Base-by-base conservation (phyloP, 768 basidiomycete genomes). In the Termitomyces titanicus region DNA sequence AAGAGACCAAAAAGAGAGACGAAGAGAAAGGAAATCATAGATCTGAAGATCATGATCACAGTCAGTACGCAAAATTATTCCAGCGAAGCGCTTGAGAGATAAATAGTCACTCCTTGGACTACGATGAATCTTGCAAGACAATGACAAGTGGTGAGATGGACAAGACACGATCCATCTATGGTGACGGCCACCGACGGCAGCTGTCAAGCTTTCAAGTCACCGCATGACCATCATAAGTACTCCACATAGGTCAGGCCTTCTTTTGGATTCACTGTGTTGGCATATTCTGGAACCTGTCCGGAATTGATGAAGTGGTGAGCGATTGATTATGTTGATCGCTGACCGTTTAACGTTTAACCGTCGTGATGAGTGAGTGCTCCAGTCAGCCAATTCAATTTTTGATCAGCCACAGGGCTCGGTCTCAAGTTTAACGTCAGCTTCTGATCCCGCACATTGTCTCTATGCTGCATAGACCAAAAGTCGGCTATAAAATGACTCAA, bases 21-120 rank as follows among this genome's bases (percentile, higher is more conserved):
- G 18, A 64, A 45, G 54, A 57, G 51, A 59, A 65, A 47, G 54
- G 66, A 31, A 56, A 61, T 63, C 54, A 66, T 61, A 53, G 57
- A 62, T 57, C 60, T 54, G 54, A 60, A 58, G 57, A 70, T 69
- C 46, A 49, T 57, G 42, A 51, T 22, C 34, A 20, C 22, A 22
- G 31, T 51, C 13, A 47, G 54, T 18, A 47, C 46, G 33, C 34
- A 45, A 11, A 25, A 20, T 43, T 20, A 10, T 10, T 17, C 20
- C 18, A 20, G 38, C 37, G 47, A 53, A 35, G 15, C 37, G 47
- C 42, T 17, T 47, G 38, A 34, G 43, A 31, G 7, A n/a, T 12
- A 24, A 22, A 45, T 20, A 17, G n/a, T 53, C 18, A 5, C 25
- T 20, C 40, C 47, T 53, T 24, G 22, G 29, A 35, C 47, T 31